These are phyloP conservation scores for Termitomyces sp. DNA, from an alignment of 768 basidiomycete species.

Conservation along the genomic window DNA sequence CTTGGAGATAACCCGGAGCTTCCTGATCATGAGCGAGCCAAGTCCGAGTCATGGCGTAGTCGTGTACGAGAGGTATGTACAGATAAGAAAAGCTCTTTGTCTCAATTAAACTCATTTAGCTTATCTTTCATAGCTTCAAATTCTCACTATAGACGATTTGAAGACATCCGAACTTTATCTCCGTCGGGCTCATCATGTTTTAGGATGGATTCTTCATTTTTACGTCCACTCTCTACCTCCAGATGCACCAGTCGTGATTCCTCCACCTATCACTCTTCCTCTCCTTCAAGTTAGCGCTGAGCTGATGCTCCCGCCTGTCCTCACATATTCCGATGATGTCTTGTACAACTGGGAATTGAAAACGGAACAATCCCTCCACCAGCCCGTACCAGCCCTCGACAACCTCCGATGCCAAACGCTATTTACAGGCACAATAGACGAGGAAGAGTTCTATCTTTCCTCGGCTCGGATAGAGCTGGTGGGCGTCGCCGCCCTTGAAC, in stretches of 20 bases:
- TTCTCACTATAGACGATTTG: conserved; percentile 42
- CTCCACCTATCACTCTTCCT: conserved; percentile 69
- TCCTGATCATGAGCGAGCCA: conserved; percentile 29
- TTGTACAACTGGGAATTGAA: conserved; percentile 77
- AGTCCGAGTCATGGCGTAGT: conserved; percentile 49
- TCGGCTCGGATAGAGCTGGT: conserved; percentile 87
- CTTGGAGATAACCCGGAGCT: conserved; percentile 50
- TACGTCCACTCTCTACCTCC: conserved; percentile 68
- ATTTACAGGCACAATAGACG: conserved; percentile 79
- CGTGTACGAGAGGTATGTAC: conserved; percentile 41
- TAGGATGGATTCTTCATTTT: conserved; percentile 73
- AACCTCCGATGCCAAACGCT: conserved; percentile 64
- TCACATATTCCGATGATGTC: conserved; percentile 92
- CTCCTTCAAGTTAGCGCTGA: conserved; percentile 63
- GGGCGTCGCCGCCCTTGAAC: conserved; percentile 76
- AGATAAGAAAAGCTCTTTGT: not conserved
- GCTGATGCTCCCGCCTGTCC: conserved; percentile 80
- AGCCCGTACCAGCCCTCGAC: conserved; percentile 37
- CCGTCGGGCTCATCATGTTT: conserved; percentile 71
- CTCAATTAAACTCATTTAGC: not conserved
- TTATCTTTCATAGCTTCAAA: conserved; percentile 37
- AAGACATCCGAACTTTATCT: conserved; percentile 49
- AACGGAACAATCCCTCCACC: conserved; percentile 19
- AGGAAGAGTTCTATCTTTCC: conserved; percentile 87
- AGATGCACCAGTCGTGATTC: conserved; percentile 53